phyloP scores from a whole-genome alignment of 208 protist genomes.

The Eutreptiella sp. region DNA sequence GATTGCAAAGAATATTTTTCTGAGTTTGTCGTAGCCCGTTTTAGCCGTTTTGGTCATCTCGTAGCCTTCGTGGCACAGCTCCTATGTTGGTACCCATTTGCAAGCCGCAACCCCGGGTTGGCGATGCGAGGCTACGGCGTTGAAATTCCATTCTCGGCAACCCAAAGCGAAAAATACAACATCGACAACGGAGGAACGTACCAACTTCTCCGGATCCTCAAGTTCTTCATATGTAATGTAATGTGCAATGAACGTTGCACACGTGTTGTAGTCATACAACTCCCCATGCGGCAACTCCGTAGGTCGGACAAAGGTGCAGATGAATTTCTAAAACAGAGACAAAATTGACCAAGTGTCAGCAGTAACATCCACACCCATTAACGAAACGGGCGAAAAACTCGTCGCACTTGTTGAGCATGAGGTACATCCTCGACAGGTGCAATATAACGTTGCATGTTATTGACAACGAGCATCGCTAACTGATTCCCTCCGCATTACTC shows the following conservation, averaged over 20 bases:
- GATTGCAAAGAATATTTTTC: too few relatives aligned
- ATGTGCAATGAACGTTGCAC: conserved; percentile 60
- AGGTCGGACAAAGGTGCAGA: conserved; percentile 79
- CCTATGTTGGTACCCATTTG: too few relatives aligned
- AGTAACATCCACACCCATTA: not conserved
- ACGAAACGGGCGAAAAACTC: not conserved
- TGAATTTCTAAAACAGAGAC: conserved; percentile 56
- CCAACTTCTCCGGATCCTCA: conserved; percentile 47
- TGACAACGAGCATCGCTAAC: too few relatives aligned
- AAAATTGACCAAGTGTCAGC: not conserved
- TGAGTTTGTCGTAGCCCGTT: too few relatives aligned
- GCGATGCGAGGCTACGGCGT: too few relatives aligned
- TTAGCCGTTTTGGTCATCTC: too few relatives aligned
- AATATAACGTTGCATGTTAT: too few relatives aligned
- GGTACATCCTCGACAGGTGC: not conserved
- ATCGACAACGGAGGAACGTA: not conserved
- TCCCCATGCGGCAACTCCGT: conserved; percentile 61
- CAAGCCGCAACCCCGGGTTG: too few relatives aligned
- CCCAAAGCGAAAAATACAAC: not conserved
- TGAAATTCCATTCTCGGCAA: not conserved
- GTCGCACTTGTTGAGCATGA: not conserved
- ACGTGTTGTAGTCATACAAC: conserved; percentile 59
- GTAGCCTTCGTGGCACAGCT: too few relatives aligned
- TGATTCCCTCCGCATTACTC: too few relatives aligned
- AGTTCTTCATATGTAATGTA: conserved; percentile 74